Conservation (phyloP, 1,284 basidiomycete genomes). For the Phylloboletellus chloephorus region DNA sequence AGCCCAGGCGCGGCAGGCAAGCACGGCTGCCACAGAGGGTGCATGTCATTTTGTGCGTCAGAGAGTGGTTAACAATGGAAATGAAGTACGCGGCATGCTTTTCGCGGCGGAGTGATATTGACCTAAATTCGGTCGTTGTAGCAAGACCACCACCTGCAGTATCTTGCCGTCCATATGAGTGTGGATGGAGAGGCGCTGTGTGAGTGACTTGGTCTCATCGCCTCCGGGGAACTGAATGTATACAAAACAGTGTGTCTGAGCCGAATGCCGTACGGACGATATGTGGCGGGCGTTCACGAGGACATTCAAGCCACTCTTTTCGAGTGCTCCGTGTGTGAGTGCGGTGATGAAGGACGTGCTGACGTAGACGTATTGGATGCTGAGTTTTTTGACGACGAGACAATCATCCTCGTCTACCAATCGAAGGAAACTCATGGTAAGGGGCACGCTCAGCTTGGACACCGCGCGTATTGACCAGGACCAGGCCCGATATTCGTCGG, state of each 20-base stretch:
- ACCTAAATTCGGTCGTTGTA: slow-evolving; percentile 29
- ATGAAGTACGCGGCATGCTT: slow-evolving; percentile 41
- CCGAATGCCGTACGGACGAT: slow-evolving; percentile 43
- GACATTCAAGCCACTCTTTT: slow-evolving; percentile 46
- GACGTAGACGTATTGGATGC: slow-evolving; percentile 53
- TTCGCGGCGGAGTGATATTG: slow-evolving; percentile 26
- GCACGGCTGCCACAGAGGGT: slow-evolving; percentile 22
- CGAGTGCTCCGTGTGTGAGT: slow-evolving; percentile 43
- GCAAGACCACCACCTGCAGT: slow-evolving; percentile 41
- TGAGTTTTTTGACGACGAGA: slow-evolving; percentile 74
- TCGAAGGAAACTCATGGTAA: slow-evolving; percentile 30
- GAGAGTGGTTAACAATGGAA: slow-evolving; percentile 41
- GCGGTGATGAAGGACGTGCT: slow-evolving; percentile 29
- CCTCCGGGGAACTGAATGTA: slow-evolving; percentile 35
- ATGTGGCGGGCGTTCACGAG: slow-evolving; percentile 33
- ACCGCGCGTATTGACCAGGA: slow-evolving; percentile 23
- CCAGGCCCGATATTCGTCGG: slow-evolving; percentile 51
- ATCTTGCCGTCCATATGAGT: slow-evolving; percentile 39
- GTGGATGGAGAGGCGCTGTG: slow-evolving; percentile 23
- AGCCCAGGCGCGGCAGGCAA: slow-evolving; percentile 24
- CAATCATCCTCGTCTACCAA: slow-evolving; percentile 56
- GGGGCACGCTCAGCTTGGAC: slow-evolving; percentile 37
- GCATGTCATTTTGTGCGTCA: slow-evolving; percentile 44
- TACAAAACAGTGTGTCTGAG: slow-evolving; percentile 48
- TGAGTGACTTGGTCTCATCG: slow-evolving; percentile 27